A percentile compares a stretch with the other conserved stretches of the same genome.
These are phyloP conservation scores for Boletus albobrunnescens DNA, from an alignment of 1,284 basidiomycete genomes.

Conservation along the genomic window DNA sequence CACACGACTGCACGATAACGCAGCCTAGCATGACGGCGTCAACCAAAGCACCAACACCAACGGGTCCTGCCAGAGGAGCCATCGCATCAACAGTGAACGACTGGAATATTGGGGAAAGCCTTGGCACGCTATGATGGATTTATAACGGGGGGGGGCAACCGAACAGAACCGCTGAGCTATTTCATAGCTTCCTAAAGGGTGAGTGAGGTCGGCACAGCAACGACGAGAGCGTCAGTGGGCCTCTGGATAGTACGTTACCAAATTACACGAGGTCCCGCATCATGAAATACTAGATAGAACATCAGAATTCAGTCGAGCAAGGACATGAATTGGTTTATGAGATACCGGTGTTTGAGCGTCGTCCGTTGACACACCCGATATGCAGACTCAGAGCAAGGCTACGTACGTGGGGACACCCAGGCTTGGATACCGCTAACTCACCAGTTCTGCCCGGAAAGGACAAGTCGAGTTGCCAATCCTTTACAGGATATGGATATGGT, in stretches of 20 bases:
- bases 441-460: background rate
- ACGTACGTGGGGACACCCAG: background rate
- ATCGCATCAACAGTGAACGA: constrained; percentile 8
- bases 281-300: constrained; percentile 1
- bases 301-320: constrained; percentile 16
- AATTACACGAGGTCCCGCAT: background rate
- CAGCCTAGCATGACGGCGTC: constrained; percentile 27
- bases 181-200: constrained; percentile 9
- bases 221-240: background rate
- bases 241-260: constrained; percentile 19
- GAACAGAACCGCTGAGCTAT: constrained; percentile 7
- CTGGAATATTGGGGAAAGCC: background rate
- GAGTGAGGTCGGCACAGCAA: constrained; percentile 18
- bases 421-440: background rate
- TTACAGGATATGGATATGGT: too few species aligned
- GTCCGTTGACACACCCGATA: background rate
- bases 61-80: constrained; percentile 28
- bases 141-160: constrained; percentile 14
- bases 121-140: background rate
- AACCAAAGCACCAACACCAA: constrained; percentile 22
- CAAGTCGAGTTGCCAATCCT: too few species aligned
- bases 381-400: background rate
- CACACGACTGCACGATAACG: constrained; percentile 22
- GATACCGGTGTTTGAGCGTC: constrained; percentile 20
- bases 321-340: constrained; percentile 8